These are phyloP conservation scores for Colletotrichum endophyticum DNA, from an alignment of 2,329 filamentous ascomycete species.

Conservation along the genomic window DNA sequence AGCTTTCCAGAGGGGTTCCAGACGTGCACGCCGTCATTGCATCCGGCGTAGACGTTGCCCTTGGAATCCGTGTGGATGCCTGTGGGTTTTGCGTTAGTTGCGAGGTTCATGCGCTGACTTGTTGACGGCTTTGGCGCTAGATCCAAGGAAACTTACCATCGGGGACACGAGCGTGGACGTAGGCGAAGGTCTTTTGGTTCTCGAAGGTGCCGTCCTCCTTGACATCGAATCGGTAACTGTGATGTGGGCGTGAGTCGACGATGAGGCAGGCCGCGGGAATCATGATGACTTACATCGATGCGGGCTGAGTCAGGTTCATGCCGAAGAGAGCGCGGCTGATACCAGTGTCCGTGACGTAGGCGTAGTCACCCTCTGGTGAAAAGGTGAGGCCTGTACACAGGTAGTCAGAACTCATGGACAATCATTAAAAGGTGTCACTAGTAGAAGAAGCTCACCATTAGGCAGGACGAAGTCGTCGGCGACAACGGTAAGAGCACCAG, in stretches of 20 bases:
- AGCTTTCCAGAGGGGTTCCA: conserved; percentile 51
- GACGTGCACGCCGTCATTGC: conserved; percentile 53
- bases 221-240: conserved; percentile 52
- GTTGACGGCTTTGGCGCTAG: background rate
- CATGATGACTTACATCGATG: conserved; percentile 49
- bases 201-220: conserved; percentile 48
- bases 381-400: conserved; percentile 53
- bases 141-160: conserved; percentile 51
- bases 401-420: background rate
- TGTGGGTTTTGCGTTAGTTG: conserved; percentile 32
- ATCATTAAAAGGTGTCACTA: background rate
- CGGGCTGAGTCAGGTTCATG: conserved; percentile 41
- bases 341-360: conserved; percentile 65
- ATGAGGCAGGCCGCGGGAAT: background rate
- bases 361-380: conserved; percentile 53
- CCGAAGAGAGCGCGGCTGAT: conserved; percentile 49
- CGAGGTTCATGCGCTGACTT: conserved; percentile 26
- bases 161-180: conserved; percentile 55
- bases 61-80: conserved; percentile 56
- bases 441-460: conserved; percentile 43
- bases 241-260: background rate
- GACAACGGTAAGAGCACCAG: conserved; percentile 56
- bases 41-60: conserved; percentile 60
- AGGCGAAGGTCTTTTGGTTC: conserved; percentile 62
- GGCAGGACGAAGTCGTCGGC: conserved; percentile 62